Percentiles rank a stretch among this genome's conserved stretches.
Evolutionary conservation across 2,329 filamentous ascomycete species (phyloP).

Genomic region (Fusarium citri): DNA sequence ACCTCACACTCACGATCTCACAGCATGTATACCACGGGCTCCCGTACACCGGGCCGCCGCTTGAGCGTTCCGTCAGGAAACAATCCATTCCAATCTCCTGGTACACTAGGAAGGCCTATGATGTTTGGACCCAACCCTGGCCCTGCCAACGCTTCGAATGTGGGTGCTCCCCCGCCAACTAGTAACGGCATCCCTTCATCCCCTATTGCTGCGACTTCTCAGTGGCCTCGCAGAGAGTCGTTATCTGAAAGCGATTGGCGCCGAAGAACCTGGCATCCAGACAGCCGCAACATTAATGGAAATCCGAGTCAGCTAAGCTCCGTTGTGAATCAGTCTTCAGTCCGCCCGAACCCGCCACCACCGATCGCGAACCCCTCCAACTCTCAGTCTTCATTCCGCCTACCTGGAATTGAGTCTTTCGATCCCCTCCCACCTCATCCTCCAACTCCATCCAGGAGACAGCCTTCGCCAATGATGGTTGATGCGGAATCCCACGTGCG

Average conservation of each 20-base stretch:
- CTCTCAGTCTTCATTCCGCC: constrained; percentile 71
- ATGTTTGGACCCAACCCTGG: constrained; percentile 66
- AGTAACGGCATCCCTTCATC: constrained; percentile 71
- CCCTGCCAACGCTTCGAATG: constrained; percentile 66
- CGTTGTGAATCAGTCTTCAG: constrained; percentile 75
- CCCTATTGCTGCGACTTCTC: constrained; percentile 73
- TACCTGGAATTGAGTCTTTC: constrained; percentile 94
- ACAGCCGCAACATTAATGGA: constrained; percentile 72
- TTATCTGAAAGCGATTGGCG: constrained; percentile 80
- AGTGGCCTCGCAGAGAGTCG: constrained; percentile 75
- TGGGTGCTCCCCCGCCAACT: constrained; percentile 65
- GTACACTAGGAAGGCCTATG: constrained; percentile 65
- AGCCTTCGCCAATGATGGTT: constrained; percentile 81
- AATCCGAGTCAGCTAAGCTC: constrained; percentile 80
- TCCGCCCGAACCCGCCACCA: constrained; percentile 65
- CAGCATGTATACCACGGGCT: constrained; percentile 75
- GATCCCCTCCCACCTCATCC: constrained; percentile 77
- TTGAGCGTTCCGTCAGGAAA: constrained; percentile 83
- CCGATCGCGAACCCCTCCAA: constrained; percentile 60
- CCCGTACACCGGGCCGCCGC: constrained; percentile 76
- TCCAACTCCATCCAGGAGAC: constrained; percentile 71
- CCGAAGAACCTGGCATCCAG: constrained; percentile 90
- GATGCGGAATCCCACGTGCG: constrained; percentile 64
- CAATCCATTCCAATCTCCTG: constrained; percentile 78
- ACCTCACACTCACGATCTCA: constrained; percentile 76